Evolutionary conservation across 1,284 basidiomycete species (phyloP), one percentile per base, ranked within the genome.

Genomic region (Papiliotrema terrestris): DNA sequence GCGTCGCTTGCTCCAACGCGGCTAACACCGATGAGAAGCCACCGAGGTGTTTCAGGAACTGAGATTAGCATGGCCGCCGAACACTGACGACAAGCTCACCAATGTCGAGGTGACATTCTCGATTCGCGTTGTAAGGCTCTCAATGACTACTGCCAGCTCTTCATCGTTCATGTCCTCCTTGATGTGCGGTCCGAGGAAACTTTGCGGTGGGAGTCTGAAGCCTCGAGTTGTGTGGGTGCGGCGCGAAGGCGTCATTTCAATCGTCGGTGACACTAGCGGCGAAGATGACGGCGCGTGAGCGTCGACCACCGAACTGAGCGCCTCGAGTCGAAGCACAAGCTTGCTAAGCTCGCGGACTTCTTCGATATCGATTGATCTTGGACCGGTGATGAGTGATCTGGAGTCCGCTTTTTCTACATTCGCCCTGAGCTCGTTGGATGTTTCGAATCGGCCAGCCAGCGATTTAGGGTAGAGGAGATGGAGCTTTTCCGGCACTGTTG

Each of bases 241-340:
- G n/a, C 38, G 19, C 73, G n/a, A 60, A 51, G 49, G 67, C 67
- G 42, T 69, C 69, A n/a, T 75, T 73, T 42, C 48, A 52, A 53
- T 20, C 38, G 39, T 45, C 14, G 53, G 51, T 49, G 35, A 45
- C 11, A n/a, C 20, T 13, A 42, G 53, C 17, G 42, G 8, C 17
- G 17, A 14, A 17, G 26, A 19, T 26, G 11, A 6, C 13, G 20
- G 17, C 17, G 47, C 23, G 14, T 37, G n/a, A 15, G 44, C 4
- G 48, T 84, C 83, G 49, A 80, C 78, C 49, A 76, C 75, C 6
- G 86, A 83, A 8, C 88, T 84, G 14, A 95, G 81, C 1, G 87
- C 84, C 78, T 98, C 93, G 45, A 96, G 80, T 11, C 93, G 85
- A 36, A 96, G 78, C 65, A 87, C 88, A 17, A 97, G 74, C 61